A percentile compares a stretch with the other conserved stretches of the same genome.
Conservation (phyloP, 2,329 filamentous ascomycete species). For the Xylariales sp. region DNA sequence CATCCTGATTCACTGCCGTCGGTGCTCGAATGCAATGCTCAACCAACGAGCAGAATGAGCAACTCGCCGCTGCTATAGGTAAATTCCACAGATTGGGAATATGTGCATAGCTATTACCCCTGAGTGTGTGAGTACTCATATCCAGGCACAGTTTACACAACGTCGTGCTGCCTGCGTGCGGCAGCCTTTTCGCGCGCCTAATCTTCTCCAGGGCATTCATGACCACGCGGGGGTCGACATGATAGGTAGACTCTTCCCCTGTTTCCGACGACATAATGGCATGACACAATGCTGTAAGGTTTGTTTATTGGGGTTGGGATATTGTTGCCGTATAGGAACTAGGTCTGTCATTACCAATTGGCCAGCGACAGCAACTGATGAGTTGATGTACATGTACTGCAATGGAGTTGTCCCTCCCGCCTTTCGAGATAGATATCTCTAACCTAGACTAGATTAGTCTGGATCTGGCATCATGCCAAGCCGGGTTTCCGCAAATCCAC, state of each 20-base stretch:
- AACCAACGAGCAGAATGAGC: constrained; percentile 14
- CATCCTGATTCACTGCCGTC: constrained; percentile 1
- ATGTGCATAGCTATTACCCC: constrained; percentile 1
- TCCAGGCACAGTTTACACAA: constrained; percentile 6
- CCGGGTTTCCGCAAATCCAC: no score
- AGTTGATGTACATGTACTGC: no score
- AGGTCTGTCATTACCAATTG: no score
- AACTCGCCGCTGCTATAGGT: neutral
- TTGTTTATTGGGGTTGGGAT: no score
- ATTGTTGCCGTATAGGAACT: no score
- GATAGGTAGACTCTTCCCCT: neutral
- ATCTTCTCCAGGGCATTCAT: constrained; percentile 5
- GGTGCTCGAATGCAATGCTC: constrained; percentile 20
- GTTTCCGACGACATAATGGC: neutral
- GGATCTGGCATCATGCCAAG: no score
- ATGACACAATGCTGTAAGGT: neutral
- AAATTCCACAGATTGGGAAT: constrained; percentile 13
- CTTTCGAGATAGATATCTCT: no score
- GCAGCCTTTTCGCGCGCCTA: neutral
- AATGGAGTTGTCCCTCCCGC: no score
- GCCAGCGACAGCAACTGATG: no score
- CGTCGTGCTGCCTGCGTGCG: neutral
- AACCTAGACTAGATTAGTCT: no score
- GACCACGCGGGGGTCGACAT: constrained; percentile 11
- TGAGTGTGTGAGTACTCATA: constrained; percentile 7